These are phyloP conservation scores for Rhipidocladum racemiflorum DNA, from an alignment of 176 grass and related monocot genomes.

Conservation along the genomic window DNA sequence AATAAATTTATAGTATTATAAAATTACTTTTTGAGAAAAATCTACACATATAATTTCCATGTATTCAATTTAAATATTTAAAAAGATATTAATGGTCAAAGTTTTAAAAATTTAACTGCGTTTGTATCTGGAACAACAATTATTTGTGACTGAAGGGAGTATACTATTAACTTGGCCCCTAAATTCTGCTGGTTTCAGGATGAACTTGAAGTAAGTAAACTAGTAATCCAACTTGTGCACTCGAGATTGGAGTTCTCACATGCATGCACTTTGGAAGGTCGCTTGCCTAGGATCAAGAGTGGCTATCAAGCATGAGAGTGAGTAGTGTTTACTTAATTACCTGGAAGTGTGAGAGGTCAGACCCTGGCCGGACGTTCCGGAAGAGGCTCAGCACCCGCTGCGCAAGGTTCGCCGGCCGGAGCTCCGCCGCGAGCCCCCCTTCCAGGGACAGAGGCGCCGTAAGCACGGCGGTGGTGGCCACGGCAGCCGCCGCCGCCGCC, in stretches of 20 bases:
- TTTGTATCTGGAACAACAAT: too few species aligned
- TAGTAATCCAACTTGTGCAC: not conserved
- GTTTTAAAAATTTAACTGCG: too few species aligned
- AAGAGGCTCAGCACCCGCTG: constrained; percentile 77
- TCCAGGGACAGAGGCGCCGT: constrained; percentile 74
- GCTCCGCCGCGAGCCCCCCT: constrained; percentile 68
- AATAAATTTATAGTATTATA: too few species aligned
- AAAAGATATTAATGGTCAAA: too few species aligned
- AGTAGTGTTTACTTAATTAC: constrained; percentile 30
- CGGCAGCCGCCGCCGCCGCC: not conserved
- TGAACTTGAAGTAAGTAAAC: not conserved
- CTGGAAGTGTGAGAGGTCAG: constrained; percentile 85
- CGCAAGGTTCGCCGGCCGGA: constrained; percentile 52
- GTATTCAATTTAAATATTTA: too few species aligned
- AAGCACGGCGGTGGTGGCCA: constrained; percentile 27
- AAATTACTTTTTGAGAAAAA: too few species aligned
- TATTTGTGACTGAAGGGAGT: too few species aligned
- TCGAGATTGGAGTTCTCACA: constrained; percentile 11
- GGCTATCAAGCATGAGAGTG: not conserved
- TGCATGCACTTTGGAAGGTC: not conserved
- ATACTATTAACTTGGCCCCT: not conserved
- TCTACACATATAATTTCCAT: too few species aligned
- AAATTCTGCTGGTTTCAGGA: constrained; percentile 2
- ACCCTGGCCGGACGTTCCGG: constrained; percentile 66
- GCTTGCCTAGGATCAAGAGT: constrained; percentile 5